Evolutionary conservation across 148 eudicot genomes (phyloP).

Genomic region (Spergularia bocconei): DNA sequence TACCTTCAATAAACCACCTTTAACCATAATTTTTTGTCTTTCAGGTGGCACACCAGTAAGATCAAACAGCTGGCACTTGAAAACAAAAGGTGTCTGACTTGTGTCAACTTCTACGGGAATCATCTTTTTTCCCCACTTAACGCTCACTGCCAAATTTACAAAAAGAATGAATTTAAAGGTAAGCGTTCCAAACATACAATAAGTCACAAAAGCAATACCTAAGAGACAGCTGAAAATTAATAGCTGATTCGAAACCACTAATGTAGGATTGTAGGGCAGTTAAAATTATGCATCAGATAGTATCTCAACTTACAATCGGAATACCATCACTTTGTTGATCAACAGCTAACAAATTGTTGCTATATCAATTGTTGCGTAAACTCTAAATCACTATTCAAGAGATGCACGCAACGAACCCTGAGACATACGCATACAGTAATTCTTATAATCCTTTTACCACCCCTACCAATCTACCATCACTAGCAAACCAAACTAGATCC

Average conservation of each 20-base stretch:
- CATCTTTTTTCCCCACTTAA: constrained; percentile 92
- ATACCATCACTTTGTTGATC: background rate
- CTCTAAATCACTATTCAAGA: no score
- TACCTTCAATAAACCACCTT: constrained; percentile 98
- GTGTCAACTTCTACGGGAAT: constrained; percentile 90
- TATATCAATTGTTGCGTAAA: no score
- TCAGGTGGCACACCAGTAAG: constrained; percentile 98
- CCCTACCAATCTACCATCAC: background rate
- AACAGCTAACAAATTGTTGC: no score
- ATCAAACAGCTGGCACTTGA: constrained; percentile 85
- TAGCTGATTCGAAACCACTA: background rate
- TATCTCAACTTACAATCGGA: background rate
- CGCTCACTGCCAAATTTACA: constrained; percentile 58
- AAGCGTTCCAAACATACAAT: background rate
- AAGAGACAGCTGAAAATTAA: background rate
- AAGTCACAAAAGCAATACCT: background rate
- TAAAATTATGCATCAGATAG: background rate
- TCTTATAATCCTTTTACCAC: no score
- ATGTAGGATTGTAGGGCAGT: background rate
- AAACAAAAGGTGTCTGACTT: constrained; percentile 78
- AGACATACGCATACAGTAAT: no score
- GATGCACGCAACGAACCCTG: no score
- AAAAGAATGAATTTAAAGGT: background rate
- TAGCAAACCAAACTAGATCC: background rate
- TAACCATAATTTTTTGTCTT: constrained; percentile 97